phyloP scores from a whole-genome alignment of 441 rosid genomes.

The Biscutella auriculata region DNA sequence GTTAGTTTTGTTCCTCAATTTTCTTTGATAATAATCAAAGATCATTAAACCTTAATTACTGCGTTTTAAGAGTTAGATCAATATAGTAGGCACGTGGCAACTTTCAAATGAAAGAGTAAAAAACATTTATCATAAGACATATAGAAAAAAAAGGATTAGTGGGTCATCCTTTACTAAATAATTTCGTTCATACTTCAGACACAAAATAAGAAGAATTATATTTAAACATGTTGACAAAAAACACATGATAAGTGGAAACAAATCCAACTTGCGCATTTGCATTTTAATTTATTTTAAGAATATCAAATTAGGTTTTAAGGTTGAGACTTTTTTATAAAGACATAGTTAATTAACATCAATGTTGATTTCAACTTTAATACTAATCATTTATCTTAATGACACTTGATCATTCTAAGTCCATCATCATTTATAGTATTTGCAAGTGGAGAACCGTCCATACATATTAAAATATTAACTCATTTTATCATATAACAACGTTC shows the following conservation, averaged over 20 bases:
- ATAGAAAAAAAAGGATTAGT: not conserved
- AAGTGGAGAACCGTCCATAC: slow-evolving; percentile 21
- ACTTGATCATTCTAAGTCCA: slow-evolving; percentile 16
- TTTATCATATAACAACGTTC: slow-evolving; percentile 3
- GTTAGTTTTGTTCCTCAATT: not conserved
- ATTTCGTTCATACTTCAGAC: slow-evolving; percentile 13
- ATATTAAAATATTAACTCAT: not conserved
- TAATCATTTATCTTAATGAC: slow-evolving; percentile 9
- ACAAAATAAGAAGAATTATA: not conserved
- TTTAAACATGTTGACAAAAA: slow-evolving; percentile 17
- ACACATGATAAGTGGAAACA: slow-evolving; percentile 21
- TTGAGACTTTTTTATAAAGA: not conserved
- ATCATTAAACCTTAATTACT: not conserved
- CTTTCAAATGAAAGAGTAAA: slow-evolving; percentile 16
- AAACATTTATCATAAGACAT: slow-evolving; percentile 10
- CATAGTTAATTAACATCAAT: slow-evolving; percentile 7
- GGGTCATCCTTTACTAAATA: slow-evolving; percentile 3
- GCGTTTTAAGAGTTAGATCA: not conserved
- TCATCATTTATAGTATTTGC: slow-evolving; percentile 21
- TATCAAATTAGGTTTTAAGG: slow-evolving; percentile 26
- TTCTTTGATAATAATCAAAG: not conserved
- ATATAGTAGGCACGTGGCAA: slow-evolving; percentile 19
- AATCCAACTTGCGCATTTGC: slow-evolving; percentile 26
- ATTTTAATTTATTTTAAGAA: slow-evolving; percentile 4
- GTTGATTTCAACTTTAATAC: slow-evolving; percentile 17